Evolutionary conservation across 1,284 basidiomycete species (phyloP).

Genomic region (Irpex sp.): DNA sequence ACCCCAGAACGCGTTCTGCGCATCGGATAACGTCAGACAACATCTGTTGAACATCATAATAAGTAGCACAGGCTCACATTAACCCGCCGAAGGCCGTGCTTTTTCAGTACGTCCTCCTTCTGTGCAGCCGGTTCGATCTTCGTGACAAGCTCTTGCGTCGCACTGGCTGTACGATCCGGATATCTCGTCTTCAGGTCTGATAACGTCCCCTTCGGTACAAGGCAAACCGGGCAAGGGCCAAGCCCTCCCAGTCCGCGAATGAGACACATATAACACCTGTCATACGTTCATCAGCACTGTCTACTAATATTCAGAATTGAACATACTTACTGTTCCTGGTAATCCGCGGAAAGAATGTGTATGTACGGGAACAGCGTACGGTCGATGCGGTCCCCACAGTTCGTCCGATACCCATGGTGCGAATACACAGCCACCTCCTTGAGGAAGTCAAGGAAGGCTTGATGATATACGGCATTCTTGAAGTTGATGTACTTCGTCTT

Average conservation of each 20-base stretch:
- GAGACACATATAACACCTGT: conserved; percentile 16
- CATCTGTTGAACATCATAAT: too few relatives aligned
- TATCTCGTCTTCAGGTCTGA: not conserved
- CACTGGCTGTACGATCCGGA: not conserved
- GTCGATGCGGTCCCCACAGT: conserved; percentile 20
- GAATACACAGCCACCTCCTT: conserved; percentile 14
- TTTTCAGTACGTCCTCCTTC: conserved; percentile 19
- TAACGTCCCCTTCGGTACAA: conserved; percentile 10
- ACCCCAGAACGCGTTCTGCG: conserved; percentile 34
- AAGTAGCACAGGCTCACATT: too few relatives aligned
- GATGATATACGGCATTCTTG: conserved; percentile 6
- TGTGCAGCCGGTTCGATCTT: not conserved
- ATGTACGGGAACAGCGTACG: conserved; percentile 25
- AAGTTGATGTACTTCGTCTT: not conserved
- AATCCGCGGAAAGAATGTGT: conserved; percentile 29
- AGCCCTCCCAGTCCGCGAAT: conserved; percentile 13
- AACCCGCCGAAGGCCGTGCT: conserved; percentile 27
- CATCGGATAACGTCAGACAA: not conserved
- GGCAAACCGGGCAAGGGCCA: conserved; percentile 17
- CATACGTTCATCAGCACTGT: not conserved
- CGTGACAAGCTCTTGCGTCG: not conserved
- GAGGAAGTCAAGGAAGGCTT: conserved; percentile 17
- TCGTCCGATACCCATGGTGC: conserved; percentile 15
- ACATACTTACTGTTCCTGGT: conserved; percentile 24
- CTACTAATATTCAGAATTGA: not conserved